Base-by-base conservation (phyloP, 176 grass and related monocot species). In the Juncus effusus region DNA sequence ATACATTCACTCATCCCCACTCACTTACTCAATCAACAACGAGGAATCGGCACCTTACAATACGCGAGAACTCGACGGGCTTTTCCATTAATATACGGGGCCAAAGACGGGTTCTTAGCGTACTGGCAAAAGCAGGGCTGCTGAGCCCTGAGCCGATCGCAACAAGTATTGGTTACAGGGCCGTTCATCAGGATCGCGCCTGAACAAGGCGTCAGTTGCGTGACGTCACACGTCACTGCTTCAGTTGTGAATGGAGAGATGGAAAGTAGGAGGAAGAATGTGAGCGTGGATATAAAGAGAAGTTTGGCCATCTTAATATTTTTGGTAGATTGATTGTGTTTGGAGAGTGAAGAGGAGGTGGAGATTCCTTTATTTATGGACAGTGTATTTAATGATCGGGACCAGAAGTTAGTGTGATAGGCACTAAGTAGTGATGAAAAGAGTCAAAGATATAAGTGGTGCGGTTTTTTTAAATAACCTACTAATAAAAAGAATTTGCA, bases 51-150 rank as follows among this genome's bases (percentile, higher is more conserved):
- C 35, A 69, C 11, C 0, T 55, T 3, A 37, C 65, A 69, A 3
- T 51, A 3, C 0, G 42, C 50, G 11, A 13, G 7, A 2, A 69
- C 65, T 1, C 65, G 65, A 6, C 28, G 50, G 50, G 47, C 38
- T 13, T 69, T 69, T 2, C 65, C 65, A 11, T 38, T 38, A 6
- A 69, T 37, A 69, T 69, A 69, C 7, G 28, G 28, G 7, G 45
- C 11, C 13, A 53, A 69, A 11, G 19, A 0, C 28, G 87, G 91
- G 81, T 96, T 85, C 12, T 61, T 76, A 19, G 63, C 84, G 64
- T 87, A 96, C 73, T 90, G 70, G 76, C 91, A 96, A 65, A 90
- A 14, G 81, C 91, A 96, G 14, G 91, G 64, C 81, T 74, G 55
- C 76, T 96, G 91, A 55, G 53, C 73, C 76, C 64, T 87, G 51